phyloP scores from a whole-genome alignment of 768 basidiomycete genomes.

The Mycena rosella region DNA sequence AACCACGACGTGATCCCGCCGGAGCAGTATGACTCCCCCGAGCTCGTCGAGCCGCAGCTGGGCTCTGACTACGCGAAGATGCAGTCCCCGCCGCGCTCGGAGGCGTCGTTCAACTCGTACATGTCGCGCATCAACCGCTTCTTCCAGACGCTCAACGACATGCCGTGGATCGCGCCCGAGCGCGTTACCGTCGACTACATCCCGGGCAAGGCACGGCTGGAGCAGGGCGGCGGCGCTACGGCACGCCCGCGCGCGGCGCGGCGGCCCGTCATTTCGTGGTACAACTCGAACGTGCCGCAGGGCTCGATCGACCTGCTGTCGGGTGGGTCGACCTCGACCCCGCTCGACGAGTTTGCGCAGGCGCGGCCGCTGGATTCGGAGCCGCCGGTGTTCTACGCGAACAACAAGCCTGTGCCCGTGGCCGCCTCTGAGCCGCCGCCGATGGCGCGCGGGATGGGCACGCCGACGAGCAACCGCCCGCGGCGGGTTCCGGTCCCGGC shows the following conservation, averaged over 20 bases:
- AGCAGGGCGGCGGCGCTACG: neutral
- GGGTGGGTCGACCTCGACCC: slow-evolving; percentile 14
- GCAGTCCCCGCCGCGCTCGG: slow-evolving; percentile 54
- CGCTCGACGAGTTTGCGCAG: slow-evolving; percentile 19
- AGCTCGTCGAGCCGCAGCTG: slow-evolving; percentile 55
- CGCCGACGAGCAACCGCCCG: slow-evolving; percentile 14
- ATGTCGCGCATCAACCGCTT: slow-evolving; percentile 52
- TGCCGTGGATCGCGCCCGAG: slow-evolving; percentile 59
- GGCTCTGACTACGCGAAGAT: slow-evolving; percentile 65
- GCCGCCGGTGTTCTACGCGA: neutral
- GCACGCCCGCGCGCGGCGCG: slow-evolving; percentile 26
- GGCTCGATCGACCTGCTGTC: slow-evolving; percentile 26
- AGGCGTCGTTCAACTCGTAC: slow-evolving; percentile 48
- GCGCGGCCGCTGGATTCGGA: neutral
- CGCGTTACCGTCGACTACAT: slow-evolving; percentile 61
- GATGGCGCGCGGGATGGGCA: slow-evolving; percentile 6
- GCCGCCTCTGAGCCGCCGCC: slow-evolving; percentile 5
- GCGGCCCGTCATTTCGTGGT: slow-evolving; percentile 45
- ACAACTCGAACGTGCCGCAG: slow-evolving; percentile 33
- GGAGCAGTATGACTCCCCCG: slow-evolving; percentile 47
- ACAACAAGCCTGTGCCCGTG: neutral
- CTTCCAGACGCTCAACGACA: slow-evolving; percentile 47
- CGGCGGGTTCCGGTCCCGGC: slow-evolving; percentile 29
- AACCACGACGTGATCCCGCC: slow-evolving; percentile 31
- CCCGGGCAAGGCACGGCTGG: slow-evolving; percentile 46